Evolutionary conservation across 108 stramenopile genomes (phyloP), one percentile per base, ranked within the genome.

Genomic region (Nitzschia sp.): DNA sequence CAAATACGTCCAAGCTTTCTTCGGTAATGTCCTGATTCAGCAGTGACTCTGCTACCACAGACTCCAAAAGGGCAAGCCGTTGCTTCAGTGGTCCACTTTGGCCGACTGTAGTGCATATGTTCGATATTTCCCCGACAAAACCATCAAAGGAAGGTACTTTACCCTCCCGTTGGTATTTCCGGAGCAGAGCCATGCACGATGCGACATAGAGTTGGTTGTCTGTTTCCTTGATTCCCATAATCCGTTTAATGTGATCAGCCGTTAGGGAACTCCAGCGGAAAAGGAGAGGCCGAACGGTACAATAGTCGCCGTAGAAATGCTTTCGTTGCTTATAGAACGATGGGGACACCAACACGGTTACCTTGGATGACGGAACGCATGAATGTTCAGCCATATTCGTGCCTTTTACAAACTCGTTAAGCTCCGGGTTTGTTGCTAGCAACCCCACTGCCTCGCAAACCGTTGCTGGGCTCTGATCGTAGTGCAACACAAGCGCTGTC

Each of bases 151-250:
- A 56, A 10, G 76, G 76, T 0, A 77, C 67, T 20, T 59, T 38
- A 0, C 21, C 56, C 25, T 50, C 11, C 21, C 68, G 29, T 48
- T 77, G 76, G 50, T 77, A 77, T 17, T 51, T 39, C 8, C 76
- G 63, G 11, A 77, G 70, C 37, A 77, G 42, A 24, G 61, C 38
- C 24, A 77, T 26, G 44, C 62, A 60, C 7, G 70, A 65, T 2
- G 71, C 66, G n/a, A 77, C 76, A 48, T 77, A 77, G 9, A 77
- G 57, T 46, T 77, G 76, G 39, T 71, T 67, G 24, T 72, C 70
- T 17, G 63, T 63, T 24, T 19, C 64, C 38, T 62, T 70, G 0
- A 77, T 65, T 39, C 76, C 43, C 76, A 77, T 77, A 20, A 77
- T 71, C 10, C 58, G 10, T 34, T 69, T 68, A 70, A 77, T 70